Evolutionary conservation across 306 rosid genomes (phyloP), one percentile per base, ranked within the genome.

Genomic region (Oxytropis ochrocephala): DNA sequence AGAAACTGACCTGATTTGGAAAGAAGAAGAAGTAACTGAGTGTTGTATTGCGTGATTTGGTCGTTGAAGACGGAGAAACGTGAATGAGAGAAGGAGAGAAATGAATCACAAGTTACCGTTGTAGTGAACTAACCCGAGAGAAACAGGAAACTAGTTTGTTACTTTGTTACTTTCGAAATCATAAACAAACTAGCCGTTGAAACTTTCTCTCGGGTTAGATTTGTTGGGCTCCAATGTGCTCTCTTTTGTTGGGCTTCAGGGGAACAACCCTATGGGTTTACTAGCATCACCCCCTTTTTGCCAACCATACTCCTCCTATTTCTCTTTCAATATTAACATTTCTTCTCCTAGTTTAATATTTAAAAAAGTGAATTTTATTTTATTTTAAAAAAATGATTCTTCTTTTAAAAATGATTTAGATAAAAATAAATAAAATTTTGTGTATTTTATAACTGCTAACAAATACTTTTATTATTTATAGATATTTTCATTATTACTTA

Each of bases 151-250:
- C 33, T 10, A 30, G 56, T 38, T 57, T 4, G 24, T 70, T 46
- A 30, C 35, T 54, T 9, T 35, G 13, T 39, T 56, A 24, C 64
- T 72, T 71, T 78, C 44, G 29, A 71, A 53, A 64, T 49, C 70
- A 17, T 38, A 64, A 72, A n/a, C n/a, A n/a, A n/a, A 70, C 81
- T 79, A 82, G 82, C 83, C 85, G 86, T 85, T 85, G 73, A 65
- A 48, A 36, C 5, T 9, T 46, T 29, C 36, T 30, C 2, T 49
- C 59, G 67, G 64, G 49, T 46, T 63, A n/a, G 55, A 38, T 1
- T 39, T 12, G 10, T 57, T 55, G 38, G 56, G 65, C 49, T 44
- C 24, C 11, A 39, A 19, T 9, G 35, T 12, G 49, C 21, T 35
- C 35, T 7, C 5, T 33, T 14, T 55, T 12, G 10, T 32, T 30